Conservation (phyloP, 176 grass and related monocot species). For the Oryza coarctata region DNA sequence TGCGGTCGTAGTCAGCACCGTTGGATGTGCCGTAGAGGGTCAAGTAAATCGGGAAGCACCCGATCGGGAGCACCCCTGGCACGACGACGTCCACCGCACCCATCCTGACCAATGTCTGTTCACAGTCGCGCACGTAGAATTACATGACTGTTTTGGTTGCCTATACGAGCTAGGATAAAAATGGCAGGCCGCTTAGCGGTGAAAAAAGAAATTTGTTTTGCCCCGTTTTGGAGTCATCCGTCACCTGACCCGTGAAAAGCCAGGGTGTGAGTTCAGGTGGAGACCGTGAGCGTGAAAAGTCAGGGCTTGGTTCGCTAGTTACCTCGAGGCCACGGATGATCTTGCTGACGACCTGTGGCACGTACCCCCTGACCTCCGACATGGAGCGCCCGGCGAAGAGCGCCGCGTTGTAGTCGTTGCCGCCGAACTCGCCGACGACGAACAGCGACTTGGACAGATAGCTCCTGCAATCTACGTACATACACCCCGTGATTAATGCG, state of each 20-base stretch:
- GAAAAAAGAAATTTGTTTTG: too few relatives aligned
- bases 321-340: conserved; percentile 53
- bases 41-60: conserved; percentile 60
- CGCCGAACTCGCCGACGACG: conserved; percentile 67
- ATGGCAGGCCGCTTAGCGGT: too few relatives aligned
- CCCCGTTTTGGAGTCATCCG: background rate
- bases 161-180: too few relatives aligned
- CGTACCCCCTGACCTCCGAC: conserved; percentile 47
- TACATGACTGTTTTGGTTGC: too few relatives aligned
- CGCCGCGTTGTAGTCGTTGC: conserved; percentile 70
- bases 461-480: conserved; percentile 36
- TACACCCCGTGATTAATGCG: too few relatives aligned
- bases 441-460: conserved; percentile 62
- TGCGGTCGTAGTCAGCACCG: conserved; percentile 45
- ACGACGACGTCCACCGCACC: conserved; percentile 61
- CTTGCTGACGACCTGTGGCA: conserved; percentile 45
- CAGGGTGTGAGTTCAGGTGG: background rate
- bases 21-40: conserved; percentile 55
- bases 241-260: background rate
- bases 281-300: too few relatives aligned
- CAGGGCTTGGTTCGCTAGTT: background rate
- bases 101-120: conserved; percentile 29
- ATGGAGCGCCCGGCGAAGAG: conserved; percentile 54
- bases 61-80: conserved; percentile 58
- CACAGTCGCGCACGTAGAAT: too few relatives aligned